These are phyloP conservation scores for Scheffersomyces insectosa DNA, from an alignment of 1,139 yeast genomes.

Conservation along the genomic window DNA sequence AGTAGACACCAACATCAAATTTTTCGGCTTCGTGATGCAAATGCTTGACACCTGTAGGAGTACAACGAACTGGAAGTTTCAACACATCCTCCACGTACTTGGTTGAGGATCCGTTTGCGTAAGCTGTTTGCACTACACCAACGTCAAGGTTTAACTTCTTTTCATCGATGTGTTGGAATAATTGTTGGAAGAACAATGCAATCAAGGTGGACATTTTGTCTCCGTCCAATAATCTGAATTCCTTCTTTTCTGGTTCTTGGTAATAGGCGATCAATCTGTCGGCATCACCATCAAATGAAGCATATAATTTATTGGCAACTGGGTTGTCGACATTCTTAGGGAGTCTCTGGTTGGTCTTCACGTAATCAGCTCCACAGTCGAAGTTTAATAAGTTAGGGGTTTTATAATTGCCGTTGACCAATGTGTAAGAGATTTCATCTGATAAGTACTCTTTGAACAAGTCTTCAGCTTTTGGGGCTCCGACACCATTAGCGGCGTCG, in stretches of 20 bases:
- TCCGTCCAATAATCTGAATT: constrained; percentile 82
- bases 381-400: constrained; percentile 64
- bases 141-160: constrained; percentile 46
- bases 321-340: constrained; percentile 60
- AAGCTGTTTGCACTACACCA: constrained; percentile 96
- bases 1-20: constrained; percentile 89
- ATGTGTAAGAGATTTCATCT: constrained; percentile 38
- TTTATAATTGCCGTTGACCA: constrained; percentile 62
- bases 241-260: constrained; percentile 36
- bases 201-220: constrained; percentile 88
- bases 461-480: constrained; percentile 71
- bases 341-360: constrained; percentile 80
- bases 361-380: constrained; percentile 94
- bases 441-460: constrained; percentile 46
- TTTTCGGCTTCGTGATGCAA: constrained; percentile 84
- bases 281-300: constrained; percentile 97
- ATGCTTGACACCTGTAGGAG: constrained; percentile 96
- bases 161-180: constrained; percentile 42
- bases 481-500: constrained; percentile 95
- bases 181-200: constrained; percentile 64
- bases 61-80: constrained; percentile 78
- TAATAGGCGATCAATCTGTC: constrained; percentile 91
- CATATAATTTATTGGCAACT: constrained; percentile 51
- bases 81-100: constrained; percentile 62
- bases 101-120: constrained; percentile 94